Percentiles rank a stretch among this genome's conserved stretches.
phyloP scores from a whole-genome alignment of 225 moss, liverwort and hornwort species.

The Marchantia polymorpha region DNA sequence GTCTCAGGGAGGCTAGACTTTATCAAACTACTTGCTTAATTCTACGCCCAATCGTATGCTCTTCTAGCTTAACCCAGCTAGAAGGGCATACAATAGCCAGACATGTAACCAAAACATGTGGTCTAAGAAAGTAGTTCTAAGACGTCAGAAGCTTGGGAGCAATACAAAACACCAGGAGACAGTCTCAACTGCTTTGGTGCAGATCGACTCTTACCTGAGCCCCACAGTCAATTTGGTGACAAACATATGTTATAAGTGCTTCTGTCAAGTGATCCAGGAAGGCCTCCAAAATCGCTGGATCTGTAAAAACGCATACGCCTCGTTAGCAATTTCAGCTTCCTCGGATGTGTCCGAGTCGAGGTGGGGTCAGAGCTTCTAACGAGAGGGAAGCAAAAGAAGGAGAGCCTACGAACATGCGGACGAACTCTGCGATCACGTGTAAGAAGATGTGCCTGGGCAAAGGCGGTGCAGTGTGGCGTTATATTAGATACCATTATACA shows the following conservation, averaged over 20 bases:
- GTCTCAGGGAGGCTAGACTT: too few relatives aligned
- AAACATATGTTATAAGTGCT: conserved; percentile 65
- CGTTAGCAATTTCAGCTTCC: neutral
- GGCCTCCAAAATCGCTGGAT: conserved; percentile 61
- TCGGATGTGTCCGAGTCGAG: neutral
- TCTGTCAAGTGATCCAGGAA: conserved; percentile 74
- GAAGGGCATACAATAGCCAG: too few relatives aligned
- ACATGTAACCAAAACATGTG: too few relatives aligned
- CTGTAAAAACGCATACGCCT: conserved; percentile 24
- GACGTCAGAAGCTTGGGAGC: too few relatives aligned
- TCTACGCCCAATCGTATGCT: too few relatives aligned
- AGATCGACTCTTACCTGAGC: conserved; percentile 48
- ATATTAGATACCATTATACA: conserved; percentile 48
- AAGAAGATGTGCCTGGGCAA: neutral
- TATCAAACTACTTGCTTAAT: too few relatives aligned
- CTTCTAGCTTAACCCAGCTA: too few relatives aligned
- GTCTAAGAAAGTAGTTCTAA: too few relatives aligned
- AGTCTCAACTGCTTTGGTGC: too few relatives aligned
- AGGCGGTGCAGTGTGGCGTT: neutral
- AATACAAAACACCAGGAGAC: too few relatives aligned
- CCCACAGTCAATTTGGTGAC: conserved; percentile 75
- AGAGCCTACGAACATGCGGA: neutral
- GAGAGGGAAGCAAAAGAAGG: neutral
- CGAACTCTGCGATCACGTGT: too few relatives aligned
- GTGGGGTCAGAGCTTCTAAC: neutral